Base-by-base conservation (phyloP, 306 rosid species). In the Trifolium subterraneum region DNA sequence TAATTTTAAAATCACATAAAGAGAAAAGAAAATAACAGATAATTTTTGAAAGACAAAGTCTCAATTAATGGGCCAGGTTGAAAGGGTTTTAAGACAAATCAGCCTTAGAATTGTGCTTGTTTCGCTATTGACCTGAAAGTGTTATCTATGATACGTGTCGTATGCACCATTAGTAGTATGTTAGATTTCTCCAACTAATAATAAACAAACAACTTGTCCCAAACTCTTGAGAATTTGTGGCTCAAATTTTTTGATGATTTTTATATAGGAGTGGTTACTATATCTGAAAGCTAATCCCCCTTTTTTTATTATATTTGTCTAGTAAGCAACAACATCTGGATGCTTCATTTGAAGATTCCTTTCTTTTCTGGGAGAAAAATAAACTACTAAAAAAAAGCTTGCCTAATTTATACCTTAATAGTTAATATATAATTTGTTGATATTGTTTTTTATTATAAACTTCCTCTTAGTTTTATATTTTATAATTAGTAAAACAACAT, bases 201-300 rank as follows among this genome's bases (percentile, higher is more conserved):
- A 23, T 72, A 52, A 65, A 65, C 65, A 76, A 62, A 63, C 70
- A 69, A 44, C 76, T n/a, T 63, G 66, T 60, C 71, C 69, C 3
- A 69, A 78, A 70, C 64, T 59, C 54, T 25, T 41, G 45, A 27
- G 15, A 45, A 18, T 65, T 52, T 78, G 88, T 81, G 86, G 88
- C 73, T 74, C 77, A 50, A 39, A 75, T 23, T 25, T 71, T 78
- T 81, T 54, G 3, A 5, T n/a, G 5, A 1, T 62, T 69, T 75
- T 56, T 59, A 29, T 39, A 10, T 33, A 9, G 0, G 7, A 1
- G 36, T 27, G 20, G 6, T 58, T 45, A 68, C 77, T 54, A 72
- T 68, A 41, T 75, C 48, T 11, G 65, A 12, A 79, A 61, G 63
- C 68, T 44, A 44, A 27, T 14, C 27, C 10, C 10, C 27, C 47